Percentiles rank a stretch among this genome's conserved stretches.
Conservation (phyloP, 2,329 filamentous ascomycete genomes). For the Botrytis galanthina region DNA sequence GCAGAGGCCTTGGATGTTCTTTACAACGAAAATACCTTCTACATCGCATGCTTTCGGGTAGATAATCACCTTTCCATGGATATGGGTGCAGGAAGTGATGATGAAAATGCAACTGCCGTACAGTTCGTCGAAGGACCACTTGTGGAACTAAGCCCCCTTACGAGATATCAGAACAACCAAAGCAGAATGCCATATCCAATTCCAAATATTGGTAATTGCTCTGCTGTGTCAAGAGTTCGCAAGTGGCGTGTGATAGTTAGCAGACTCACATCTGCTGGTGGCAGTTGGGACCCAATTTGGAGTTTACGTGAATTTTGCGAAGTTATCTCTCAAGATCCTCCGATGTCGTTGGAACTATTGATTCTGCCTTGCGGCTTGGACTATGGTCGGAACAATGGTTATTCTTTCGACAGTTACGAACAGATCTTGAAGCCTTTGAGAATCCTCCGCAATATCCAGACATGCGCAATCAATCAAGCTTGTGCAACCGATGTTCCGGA, state of each 20-base stretch:
- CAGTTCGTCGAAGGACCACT: neutral
- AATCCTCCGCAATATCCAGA: constrained; percentile 2
- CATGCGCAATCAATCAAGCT: neutral
- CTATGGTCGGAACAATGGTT: too few relatives aligned
- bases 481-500: neutral
- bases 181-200: neutral
- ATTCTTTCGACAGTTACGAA: neutral
- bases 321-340: neutral
- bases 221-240: neutral
- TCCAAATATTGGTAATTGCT: neutral
- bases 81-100: neutral
- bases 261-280: neutral
- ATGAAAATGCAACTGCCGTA: neutral
- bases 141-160: constrained; percentile 15
- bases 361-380: neutral
- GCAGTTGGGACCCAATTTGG: neutral
- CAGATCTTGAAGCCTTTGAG: neutral
- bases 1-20: constrained; percentile 39
- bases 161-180: constrained; percentile 4
- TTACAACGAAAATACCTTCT: constrained; percentile 47
- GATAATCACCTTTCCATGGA: neutral
- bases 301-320: neutral
- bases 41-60: constrained; percentile 11
- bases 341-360: neutral
- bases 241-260: constrained; percentile 13